Evolutionary conservation across 768 basidiomycete genomes (phyloP), one percentile per base, ranked within the genome.

Genomic region (Mycena polygramma): DNA sequence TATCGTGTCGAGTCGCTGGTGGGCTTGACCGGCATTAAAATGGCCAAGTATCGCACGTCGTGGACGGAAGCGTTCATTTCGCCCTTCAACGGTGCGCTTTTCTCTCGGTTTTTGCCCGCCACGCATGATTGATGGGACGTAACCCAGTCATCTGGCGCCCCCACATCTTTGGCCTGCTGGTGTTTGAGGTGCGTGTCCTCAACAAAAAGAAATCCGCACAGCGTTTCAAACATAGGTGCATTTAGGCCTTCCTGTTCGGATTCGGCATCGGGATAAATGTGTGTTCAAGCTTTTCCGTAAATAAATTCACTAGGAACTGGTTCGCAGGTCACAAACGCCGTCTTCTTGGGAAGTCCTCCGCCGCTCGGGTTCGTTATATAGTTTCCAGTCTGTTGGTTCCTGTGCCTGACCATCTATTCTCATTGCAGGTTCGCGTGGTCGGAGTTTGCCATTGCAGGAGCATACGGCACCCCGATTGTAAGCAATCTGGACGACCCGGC

Each of bases 191-290:
- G 41, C 35, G 73, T 73, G 30, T 30, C 30, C 14, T 20, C 4
- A 19, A 3, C 2, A 20, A 17, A 26, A 26, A 63, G 59, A 19
- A 13, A 36, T 30, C 41, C 45, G 35, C 72, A 39, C 26, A 41
- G 37, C 37, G n/a, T 46, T n/a, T 59, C 53, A 20, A 20, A 6
- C 30, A 2, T 51, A 63, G 4, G 43, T 14, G 26, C 10, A 6
- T 14, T 35, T 52, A 87, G 86, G 88, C 84, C 8, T 74, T 88
- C 55, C 75, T 89, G 0, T 92, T 92, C 74, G 91, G 91, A 0
- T 91, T 91, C 76, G 79, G 84, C 19, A 90, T 91, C 62, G 90
- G 91, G 41, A 88, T 90, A 59, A 90, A 90, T 72, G 88, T 88
- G 57, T 52, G 83, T 17, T 54, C 0, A 20, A 15, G 6, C 17